These are phyloP conservation scores for Plantago major DNA, from an alignment of 257 asterid species.

Conservation along the genomic window DNA sequence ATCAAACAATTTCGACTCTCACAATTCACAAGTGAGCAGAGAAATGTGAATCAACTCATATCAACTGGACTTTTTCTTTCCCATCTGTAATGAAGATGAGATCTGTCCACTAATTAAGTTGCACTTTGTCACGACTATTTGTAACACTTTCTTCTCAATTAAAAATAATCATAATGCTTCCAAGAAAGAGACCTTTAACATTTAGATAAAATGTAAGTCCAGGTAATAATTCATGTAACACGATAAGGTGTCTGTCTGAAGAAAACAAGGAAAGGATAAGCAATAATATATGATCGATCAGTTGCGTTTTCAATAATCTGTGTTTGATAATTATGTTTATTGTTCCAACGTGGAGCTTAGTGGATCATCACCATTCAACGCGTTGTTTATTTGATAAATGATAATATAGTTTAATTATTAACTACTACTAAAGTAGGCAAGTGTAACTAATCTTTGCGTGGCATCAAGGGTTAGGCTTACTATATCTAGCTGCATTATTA, in stretches of 20 bases:
- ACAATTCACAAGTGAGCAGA: too few species aligned
- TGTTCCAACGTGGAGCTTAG: conserved; percentile 8
- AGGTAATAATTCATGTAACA: too few species aligned
- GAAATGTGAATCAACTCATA: too few species aligned
- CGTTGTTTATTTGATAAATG: not conserved
- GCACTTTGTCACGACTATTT: not conserved
- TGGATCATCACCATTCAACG: conserved; percentile 19
- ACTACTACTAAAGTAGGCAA: too few species aligned
- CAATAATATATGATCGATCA: too few species aligned
- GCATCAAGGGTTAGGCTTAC: too few species aligned
- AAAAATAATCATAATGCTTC: not conserved
- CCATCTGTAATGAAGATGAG: not conserved
- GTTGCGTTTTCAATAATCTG: conserved; percentile 7
- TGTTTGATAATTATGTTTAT: conserved; percentile 5
- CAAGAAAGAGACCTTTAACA: not conserved
- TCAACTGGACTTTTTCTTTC: not conserved
- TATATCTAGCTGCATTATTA: too few species aligned
- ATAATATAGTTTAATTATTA: too few species aligned
- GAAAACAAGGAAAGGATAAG: too few species aligned
- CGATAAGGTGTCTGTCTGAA: too few species aligned
- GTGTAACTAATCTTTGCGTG: too few species aligned
- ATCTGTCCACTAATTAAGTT: not conserved
- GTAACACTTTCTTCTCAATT: not conserved
- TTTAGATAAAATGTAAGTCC: not conserved
- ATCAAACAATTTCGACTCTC: too few species aligned